Conservation (phyloP, 352 stramenopile species). For the Globisporangium iwayamae region DNA sequence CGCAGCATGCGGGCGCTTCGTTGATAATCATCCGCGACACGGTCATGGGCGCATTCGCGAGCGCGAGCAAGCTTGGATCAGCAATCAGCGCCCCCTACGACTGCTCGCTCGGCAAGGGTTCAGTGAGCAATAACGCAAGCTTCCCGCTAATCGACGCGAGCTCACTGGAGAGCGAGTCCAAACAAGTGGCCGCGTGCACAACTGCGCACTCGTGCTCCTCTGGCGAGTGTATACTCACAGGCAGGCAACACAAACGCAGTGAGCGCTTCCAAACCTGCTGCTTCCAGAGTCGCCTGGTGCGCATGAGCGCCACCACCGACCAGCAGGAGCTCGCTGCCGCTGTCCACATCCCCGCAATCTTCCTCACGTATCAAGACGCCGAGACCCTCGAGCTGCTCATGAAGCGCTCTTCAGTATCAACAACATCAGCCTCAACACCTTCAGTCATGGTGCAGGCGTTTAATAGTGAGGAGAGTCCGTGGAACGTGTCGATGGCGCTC, state of each 20-base stretch:
- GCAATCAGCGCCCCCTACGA: slow-evolving; percentile 26
- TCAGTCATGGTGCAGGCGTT: slow-evolving; percentile 27
- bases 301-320: slow-evolving; percentile 24
- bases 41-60: slow-evolving; percentile 32
- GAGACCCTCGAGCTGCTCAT: slow-evolving; percentile 26
- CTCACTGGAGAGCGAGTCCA: background rate
- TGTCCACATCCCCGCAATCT: slow-evolving; percentile 33
- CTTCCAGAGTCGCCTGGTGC: slow-evolving; percentile 40
- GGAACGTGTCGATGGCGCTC: slow-evolving; percentile 63
- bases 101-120: slow-evolving; percentile 36
- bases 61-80: slow-evolving; percentile 15
- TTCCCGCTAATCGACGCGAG: slow-evolving; percentile 23
- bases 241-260: slow-evolving; percentile 2
- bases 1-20: slow-evolving; percentile 26
- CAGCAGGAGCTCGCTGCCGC: background rate
- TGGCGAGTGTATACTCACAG: slow-evolving; percentile 35
- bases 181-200: slow-evolving; percentile 21
- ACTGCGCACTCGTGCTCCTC: slow-evolving; percentile 26
- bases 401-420: background rate
- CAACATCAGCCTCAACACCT: background rate
- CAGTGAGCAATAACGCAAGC: slow-evolving; percentile 35
- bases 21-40: slow-evolving; percentile 54
- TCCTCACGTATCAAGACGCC: slow-evolving; percentile 37
- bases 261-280: slow-evolving; percentile 44
- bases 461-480: slow-evolving; percentile 43